Evolutionary conservation across 202 grass and related monocot species (phyloP).

Genomic region (Elaeis oleifera): DNA sequence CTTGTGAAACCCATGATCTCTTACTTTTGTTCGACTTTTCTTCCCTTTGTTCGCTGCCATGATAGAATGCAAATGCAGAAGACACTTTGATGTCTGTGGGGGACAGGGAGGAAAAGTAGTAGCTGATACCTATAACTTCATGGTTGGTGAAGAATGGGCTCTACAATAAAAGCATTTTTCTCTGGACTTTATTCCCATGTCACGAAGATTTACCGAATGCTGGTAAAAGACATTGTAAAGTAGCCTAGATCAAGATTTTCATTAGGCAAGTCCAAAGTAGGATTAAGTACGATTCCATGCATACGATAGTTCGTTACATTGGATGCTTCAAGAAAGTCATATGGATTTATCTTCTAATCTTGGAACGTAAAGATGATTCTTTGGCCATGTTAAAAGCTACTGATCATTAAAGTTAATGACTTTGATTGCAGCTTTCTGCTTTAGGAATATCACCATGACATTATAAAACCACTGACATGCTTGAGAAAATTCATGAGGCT

Average conservation of each 20-base stretch:
- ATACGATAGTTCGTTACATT: too few species aligned
- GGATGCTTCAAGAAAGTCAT: too few species aligned
- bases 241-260: not conserved
- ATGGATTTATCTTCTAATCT: too few species aligned
- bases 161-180: not conserved
- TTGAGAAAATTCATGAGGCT: too few species aligned
- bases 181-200: not conserved
- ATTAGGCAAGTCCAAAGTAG: not conserved
- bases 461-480: too few species aligned
- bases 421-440: too few species aligned
- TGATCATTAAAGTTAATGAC: too few species aligned
- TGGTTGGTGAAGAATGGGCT: not conserved
- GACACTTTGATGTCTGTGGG: slow-evolving; percentile 31
- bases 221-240: slow-evolving; percentile 3
- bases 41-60: slow-evolving; percentile 11
- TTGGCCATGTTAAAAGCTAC: too few species aligned
- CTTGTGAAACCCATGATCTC: slow-evolving; percentile 14
- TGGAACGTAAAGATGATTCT: not conserved
- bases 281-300: too few species aligned
- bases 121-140: not conserved
- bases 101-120: not conserved
- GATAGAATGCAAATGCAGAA: slow-evolving; percentile 6
- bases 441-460: too few species aligned
- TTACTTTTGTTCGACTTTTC: not conserved
- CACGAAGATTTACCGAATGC: not conserved